Base-by-base conservation (phyloP, 2,329 filamentous ascomycete species). In the Xylaria arbuscula region DNA sequence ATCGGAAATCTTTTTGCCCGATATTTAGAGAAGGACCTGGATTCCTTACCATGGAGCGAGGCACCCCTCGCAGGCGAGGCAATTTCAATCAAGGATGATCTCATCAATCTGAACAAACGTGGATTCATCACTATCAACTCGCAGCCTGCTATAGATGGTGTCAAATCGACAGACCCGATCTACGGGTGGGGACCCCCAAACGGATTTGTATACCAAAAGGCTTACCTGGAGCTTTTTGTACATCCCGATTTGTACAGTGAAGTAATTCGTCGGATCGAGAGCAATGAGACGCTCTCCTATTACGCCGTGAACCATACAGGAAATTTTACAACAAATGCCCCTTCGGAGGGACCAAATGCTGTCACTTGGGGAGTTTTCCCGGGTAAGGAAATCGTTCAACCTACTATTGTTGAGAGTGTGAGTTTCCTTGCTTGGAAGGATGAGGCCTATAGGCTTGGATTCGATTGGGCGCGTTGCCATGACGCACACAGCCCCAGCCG, bases 311-410 rank as follows among this genome's bases (percentile, higher is more conserved):
- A 93, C 75, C 94, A 93, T 80, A 86, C 87, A 22, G 94, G 95
- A 34, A 88, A 91, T 66, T 85, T 98, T 64, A 90, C 90, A 80
- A 96, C 93, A 34, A 98, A 99, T 77, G 90, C 93, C 1, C 90
- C 90, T 9, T 88, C 89, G 24, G 93, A 97, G 74, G 93, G 93
- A 6, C 96, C 96, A 45, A 99, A 99, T 76, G 96, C 96, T n/a
- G 93, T 99, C 58, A 99, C 96, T 1, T 99, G 96, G 96, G 96
- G 96, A 81, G 97, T 99, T 40, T 99, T 98, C 84, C 95, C 96
- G 0, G 96, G 96, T 67, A 97, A 98, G 80, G 96, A 99, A 81
- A 98, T 99, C 78, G 94, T 99, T n/a, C 96, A 99, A 81, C 96
- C 96, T 15, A 99, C 96, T n/a, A 98, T 99, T 76, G 96, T 99